These are phyloP conservation scores for Gossypium anomalum DNA, from an alignment of 345 rosid species.

Conservation along the genomic window DNA sequence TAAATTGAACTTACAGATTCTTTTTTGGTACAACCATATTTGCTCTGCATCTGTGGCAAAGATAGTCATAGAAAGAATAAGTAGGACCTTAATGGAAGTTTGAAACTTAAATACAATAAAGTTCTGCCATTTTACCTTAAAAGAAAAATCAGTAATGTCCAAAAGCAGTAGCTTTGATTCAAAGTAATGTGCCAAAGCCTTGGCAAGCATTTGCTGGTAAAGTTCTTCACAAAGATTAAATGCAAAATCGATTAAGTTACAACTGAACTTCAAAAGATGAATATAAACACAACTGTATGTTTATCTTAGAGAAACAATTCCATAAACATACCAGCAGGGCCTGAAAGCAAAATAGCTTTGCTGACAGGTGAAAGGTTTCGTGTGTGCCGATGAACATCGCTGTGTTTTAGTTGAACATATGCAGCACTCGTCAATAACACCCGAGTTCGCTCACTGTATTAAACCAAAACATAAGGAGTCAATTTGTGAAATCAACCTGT, in stretches of 20 bases:
- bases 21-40: conserved; percentile 65
- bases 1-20: conserved; percentile 52
- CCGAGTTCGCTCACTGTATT: conserved; percentile 64
- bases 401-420: conserved; percentile 69
- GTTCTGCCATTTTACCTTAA: conserved; percentile 49
- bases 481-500: background rate
- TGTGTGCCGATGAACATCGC: conserved; percentile 73
- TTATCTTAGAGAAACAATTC: background rate
- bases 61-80: conserved; percentile 18
- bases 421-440: conserved; percentile 80
- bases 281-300: no score
- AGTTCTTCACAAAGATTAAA: conserved; percentile 40
- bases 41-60: conserved; percentile 72
- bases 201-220: conserved; percentile 91
- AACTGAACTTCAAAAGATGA: background rate
- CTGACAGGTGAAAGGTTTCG: conserved; percentile 93
- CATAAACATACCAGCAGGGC: conserved; percentile 69
- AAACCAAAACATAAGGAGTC: conserved; percentile 12
- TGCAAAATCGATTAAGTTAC: background rate
- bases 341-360: conserved; percentile 78
- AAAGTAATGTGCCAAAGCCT: conserved; percentile 73
- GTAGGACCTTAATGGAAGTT: background rate
- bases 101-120: background rate
- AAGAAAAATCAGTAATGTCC: conserved; percentile 71
- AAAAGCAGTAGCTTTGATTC: conserved; percentile 77